Evolutionary conservation across 2,329 filamentous ascomycete species (phyloP).

Genomic region (Exophiala xenobiotica): DNA sequence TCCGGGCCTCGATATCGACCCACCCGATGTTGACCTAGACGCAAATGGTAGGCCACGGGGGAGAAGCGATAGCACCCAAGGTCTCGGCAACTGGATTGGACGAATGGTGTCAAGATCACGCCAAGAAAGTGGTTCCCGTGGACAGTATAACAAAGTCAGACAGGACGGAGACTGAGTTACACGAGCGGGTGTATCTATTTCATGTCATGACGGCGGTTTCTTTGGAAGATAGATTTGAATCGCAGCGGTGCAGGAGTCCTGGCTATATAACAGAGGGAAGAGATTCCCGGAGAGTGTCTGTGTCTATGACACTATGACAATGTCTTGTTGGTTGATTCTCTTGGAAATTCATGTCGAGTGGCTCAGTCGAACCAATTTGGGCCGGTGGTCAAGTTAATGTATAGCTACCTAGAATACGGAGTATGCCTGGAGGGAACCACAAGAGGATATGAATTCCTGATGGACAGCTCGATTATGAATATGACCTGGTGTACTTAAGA

Average conservation of each 20-base stretch:
- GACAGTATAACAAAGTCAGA: slow-evolving; percentile 29
- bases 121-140: slow-evolving; percentile 25
- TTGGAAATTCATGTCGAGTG: too few species aligned
- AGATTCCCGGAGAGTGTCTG: too few species aligned
- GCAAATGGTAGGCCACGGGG: slow-evolving; percentile 51
- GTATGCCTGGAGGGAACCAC: not conserved
- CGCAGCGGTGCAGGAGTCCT: not conserved
- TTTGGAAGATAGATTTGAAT: not conserved
- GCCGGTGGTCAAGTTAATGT: not conserved
- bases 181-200: not conserved
- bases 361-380: not conserved
- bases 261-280: not conserved
- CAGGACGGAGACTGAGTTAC: slow-evolving; percentile 26
- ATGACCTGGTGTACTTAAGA: too few species aligned
- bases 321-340: too few species aligned
- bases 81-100: slow-evolving; percentile 68
- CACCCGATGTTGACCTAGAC: slow-evolving; percentile 60
- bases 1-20: slow-evolving; percentile 78
- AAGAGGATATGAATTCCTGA: not conserved
- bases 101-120: slow-evolving; percentile 53
- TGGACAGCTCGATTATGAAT: not conserved
- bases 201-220: not conserved
- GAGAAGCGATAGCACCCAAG: slow-evolving; percentile 47
- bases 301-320: too few species aligned
- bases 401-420: not conserved